These are phyloP conservation scores for Setaria italica DNA, from an alignment of 202 grass and related monocot species.

Conservation along the genomic window DNA sequence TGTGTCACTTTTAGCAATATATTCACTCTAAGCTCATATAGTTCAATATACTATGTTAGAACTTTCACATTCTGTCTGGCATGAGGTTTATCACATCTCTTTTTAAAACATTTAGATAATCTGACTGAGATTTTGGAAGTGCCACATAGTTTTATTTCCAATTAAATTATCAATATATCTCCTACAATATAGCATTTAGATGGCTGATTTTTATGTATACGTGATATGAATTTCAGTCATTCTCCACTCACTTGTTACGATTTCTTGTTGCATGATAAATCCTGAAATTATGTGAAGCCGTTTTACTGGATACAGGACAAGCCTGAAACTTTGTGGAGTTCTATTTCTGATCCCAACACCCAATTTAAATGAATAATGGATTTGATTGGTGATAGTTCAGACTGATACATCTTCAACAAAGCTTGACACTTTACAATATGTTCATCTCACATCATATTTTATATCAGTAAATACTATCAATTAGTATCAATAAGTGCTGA, in stretches of 20 bases:
- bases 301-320: background rate
- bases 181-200: conserved; percentile 18
- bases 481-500: background rate
- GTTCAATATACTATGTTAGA: conserved; percentile 33
- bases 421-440: conserved; percentile 18
- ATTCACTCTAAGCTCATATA: conserved; percentile 7
- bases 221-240: conserved; percentile 8
- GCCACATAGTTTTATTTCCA: conserved; percentile 14
- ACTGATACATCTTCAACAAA: conserved; percentile 29
- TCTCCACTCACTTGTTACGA: conserved; percentile 1
- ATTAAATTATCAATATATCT: conserved; percentile 5
- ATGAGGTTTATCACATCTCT: conserved; percentile 5
- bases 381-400: conserved; percentile 10
- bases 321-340: conserved; percentile 27
- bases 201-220: background rate
- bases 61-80: background rate
- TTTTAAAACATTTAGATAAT: conserved; percentile 22
- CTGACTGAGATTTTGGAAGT: conserved; percentile 5
- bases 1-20: conserved; percentile 1
- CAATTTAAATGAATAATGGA: background rate
- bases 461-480: background rate
- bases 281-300: conserved; percentile 22
- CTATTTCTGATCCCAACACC: background rate
- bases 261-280: background rate
- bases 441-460: conserved; percentile 27